Evolutionary conservation across 2,329 filamentous ascomycete species (phyloP), one percentile per base, ranked within the genome.

Genomic region (Ophiostoma populinum): DNA sequence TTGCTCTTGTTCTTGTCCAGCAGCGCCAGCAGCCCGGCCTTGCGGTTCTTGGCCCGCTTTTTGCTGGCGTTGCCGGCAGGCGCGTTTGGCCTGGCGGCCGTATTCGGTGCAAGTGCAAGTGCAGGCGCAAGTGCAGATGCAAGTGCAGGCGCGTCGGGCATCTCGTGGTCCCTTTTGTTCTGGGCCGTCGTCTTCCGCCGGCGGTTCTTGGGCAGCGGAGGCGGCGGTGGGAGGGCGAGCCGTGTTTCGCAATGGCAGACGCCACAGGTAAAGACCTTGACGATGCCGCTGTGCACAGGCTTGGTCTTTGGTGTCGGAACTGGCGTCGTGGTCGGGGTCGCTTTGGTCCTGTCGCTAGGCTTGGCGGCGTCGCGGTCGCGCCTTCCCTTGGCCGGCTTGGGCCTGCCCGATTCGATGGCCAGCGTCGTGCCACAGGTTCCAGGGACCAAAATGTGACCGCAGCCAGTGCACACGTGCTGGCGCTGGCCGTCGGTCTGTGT

Each of bases 1-100:
- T 20, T 17, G 4, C 22, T 17, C 7, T 57, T 59, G 34, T 58
- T 59, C 43, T 70, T 67, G 32, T 63, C 62, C n/a, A 80, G 56
- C 26, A 80, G 50, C 34, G 73, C 71, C 49, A 76, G 69, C n/a
- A 80, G 56, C 1, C 70, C 72, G 22, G 70, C 67, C 51, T 77
- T 80, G 40, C 72, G 61, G 41, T 58, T 67, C 54, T 73, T 78
- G 21, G 73, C 68, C 33, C 72, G 61, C 55, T 75, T 76, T 54
- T 71, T 75, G 55, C 37, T 38, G 31, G 40, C 32, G 17, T 40
- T 40, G 15, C 34, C 21, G 1, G 39, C 25, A 2, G 32, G 17
- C n/a, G 12, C 47, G 59, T 34, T 51, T 38, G 34, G 15, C 31
- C n/a, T 35, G 29, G 40, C 28, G n/a, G 31, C 17, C 10, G 33